Conservation (phyloP, 1,284 basidiomycete genomes). For the Veloporphyrellus conicus region DNA sequence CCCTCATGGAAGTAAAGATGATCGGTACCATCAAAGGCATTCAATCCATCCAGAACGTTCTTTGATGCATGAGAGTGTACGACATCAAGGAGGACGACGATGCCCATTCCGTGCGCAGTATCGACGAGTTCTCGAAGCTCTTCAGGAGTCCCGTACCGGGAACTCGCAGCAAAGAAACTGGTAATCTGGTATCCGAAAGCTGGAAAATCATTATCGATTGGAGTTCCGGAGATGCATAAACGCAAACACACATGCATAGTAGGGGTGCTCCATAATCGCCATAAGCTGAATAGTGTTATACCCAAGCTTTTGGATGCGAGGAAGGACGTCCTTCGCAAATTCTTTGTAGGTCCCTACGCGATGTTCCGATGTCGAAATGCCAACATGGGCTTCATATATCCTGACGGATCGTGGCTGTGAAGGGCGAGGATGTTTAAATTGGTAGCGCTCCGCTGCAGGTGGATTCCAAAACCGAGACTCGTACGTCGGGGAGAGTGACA, state of each 20-base stretch:
- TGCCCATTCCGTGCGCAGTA: constrained; percentile 87
- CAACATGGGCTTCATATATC: constrained; percentile 98
- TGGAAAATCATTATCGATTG: constrained; percentile 27
- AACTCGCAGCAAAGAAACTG: constrained; percentile 96
- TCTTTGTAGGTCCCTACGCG: constrained; percentile 94
- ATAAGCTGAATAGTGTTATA: constrained; percentile 98
- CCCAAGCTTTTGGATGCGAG: constrained; percentile 84
- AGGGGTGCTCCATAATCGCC: constrained; percentile 98
- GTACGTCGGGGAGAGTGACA: constrained; percentile 85
- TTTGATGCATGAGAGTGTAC: constrained; percentile 99
- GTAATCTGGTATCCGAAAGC: constrained; percentile 98
- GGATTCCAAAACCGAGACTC: constrained; percentile 99
- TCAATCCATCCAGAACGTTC: constrained; percentile 93
- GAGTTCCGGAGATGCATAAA: constrained; percentile 3
- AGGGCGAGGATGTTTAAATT: constrained; percentile 78
- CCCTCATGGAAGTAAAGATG: constrained; percentile 98
- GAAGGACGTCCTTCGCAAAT: constrained; percentile 82
- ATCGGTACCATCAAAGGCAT: constrained; percentile 93
- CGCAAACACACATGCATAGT: constrained; percentile 82
- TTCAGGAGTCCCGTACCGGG: constrained; percentile 91
- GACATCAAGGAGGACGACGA: constrained; percentile 92
- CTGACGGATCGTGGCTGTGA: constrained; percentile 67
- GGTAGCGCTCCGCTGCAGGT: constrained; percentile 63
- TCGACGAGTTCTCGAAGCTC: constrained; percentile 95
- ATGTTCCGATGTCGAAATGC: constrained; percentile 86